Percentiles rank a stretch among this genome's conserved stretches.
phyloP scores from a whole-genome alignment of 176 grass and related monocot species.

The Secale cereale region DNA sequence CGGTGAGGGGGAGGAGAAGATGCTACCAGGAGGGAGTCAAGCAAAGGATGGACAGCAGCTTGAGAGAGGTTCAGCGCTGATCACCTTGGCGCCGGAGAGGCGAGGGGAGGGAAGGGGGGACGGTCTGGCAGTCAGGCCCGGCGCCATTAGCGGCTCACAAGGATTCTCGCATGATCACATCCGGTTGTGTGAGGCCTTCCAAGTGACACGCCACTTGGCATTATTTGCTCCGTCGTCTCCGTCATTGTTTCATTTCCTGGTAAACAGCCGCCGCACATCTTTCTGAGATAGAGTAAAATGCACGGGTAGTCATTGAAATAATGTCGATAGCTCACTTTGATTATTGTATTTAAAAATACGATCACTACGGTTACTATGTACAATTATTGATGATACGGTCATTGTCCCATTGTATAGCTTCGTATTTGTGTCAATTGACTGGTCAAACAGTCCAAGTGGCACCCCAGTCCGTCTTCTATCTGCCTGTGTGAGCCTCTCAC shows the following conservation, averaged over 20 bases:
- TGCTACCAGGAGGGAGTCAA: neutral
- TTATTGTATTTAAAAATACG: too few species aligned
- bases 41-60: neutral
- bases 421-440: too few species aligned
- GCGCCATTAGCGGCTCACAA: slow-evolving; percentile 25
- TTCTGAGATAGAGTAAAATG: neutral
- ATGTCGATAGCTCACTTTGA: too few species aligned
- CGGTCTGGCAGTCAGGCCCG: neutral
- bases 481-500: too few species aligned
- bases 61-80: neutral
- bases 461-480: too few species aligned
- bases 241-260: neutral
- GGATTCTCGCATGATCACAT: neutral
- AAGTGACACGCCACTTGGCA: neutral
- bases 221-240: neutral
- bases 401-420: too few species aligned
- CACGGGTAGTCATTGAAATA: too few species aligned
- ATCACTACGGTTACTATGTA: too few species aligned
- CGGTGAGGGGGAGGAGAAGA: neutral
- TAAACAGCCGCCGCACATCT: neutral
- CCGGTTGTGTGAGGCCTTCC: slow-evolving; percentile 5
- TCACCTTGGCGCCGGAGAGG: neutral
- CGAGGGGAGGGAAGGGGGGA: neutral
- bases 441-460: too few species aligned
- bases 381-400: too few species aligned